Base-by-base conservation (phyloP, 2,329 filamentous ascomycete species). In the Trichoderma koningiopsis region DNA sequence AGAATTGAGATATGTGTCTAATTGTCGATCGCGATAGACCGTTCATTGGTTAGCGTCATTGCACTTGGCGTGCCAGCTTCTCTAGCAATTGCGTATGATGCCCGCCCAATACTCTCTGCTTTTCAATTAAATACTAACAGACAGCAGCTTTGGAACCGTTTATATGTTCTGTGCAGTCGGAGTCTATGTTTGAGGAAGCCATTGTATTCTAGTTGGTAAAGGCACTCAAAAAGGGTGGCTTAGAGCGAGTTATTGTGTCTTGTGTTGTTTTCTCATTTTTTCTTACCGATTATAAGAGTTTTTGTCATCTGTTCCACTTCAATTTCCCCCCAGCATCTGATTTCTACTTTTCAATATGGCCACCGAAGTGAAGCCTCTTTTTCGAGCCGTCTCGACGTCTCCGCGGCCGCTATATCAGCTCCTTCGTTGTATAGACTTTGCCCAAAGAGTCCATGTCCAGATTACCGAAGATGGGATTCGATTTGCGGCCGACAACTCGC, bases 121-220 rank as follows among this genome's bases (percentile, higher is more conserved):
- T 71, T 53, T 74, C 70, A 40, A 55, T 69, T 37, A 71, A 16
- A 47, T 55, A 65, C 78, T 78, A 66, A 75, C 31, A 14, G 35
- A 1, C n/a, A 24, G 13, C 77, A 97, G 95, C 62, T 92, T 97
- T 81, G 96, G 96, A 75, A 91, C 95, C 62, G 94, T 99, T 57
- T 97, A 96, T 83, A 97, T 97, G 91, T 98, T 99, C 83, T 99
- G 96, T 83, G 96, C 94, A 71, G 96, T 96, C 79, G 96, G 96
- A 80, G 96, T 99, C 78, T 98, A 99, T 89, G 93, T 99, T 81
- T 99, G 88, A 85, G 80, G 88, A 83, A 84, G 82, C 83, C 76
- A 81, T 72, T 78, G 73, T 81, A 81, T 77, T 77, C 76, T 76
- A 74, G 76, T 60, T 60, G 47, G 27, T 33, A 55, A 74, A 76